Evolutionary conservation across 306 rosid genomes (phyloP).

Genomic region (Prunus mira): DNA sequence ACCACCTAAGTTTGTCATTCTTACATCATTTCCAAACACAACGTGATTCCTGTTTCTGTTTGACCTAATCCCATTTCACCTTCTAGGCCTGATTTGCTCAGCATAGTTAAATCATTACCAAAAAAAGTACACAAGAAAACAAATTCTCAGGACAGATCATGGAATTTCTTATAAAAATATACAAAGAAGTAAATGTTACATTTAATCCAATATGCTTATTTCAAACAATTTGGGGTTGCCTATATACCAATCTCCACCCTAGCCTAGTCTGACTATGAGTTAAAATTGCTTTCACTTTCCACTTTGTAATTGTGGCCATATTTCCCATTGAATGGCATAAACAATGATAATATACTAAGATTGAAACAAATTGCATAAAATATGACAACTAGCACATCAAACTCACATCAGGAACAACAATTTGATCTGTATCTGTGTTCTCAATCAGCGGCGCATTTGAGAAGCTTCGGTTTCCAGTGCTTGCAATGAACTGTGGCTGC

Average conservation of each 20-base stretch:
- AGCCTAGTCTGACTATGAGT: too few species aligned
- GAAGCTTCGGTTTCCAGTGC: slow-evolving; percentile 62
- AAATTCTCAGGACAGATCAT: background rate
- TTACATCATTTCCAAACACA: background rate
- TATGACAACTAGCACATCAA: background rate
- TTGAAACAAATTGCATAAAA: background rate
- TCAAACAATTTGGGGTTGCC: slow-evolving; percentile 4
- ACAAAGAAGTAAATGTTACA: background rate
- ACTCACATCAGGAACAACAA: slow-evolving; percentile 95
- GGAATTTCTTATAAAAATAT: background rate
- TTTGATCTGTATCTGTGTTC: slow-evolving; percentile 54
- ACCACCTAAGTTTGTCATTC: background rate
- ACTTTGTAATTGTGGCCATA: background rate
- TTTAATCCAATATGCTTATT: slow-evolving; percentile 8
- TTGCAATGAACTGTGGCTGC: slow-evolving; percentile 80
- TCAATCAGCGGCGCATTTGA: slow-evolving; percentile 76
- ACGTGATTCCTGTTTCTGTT: background rate
- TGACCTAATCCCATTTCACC: background rate
- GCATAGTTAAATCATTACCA: background rate
- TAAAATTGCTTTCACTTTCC: background rate
- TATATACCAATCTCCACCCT: background rate
- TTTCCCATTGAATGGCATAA: background rate
- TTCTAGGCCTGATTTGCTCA: background rate
- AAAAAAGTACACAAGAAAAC: background rate
- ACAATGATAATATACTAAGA: background rate